Evolutionary conservation across 23 red algal genomes (phyloP), one percentile per base, ranked within the genome.

Genomic region (Gracilaria vermiculophylla): DNA sequence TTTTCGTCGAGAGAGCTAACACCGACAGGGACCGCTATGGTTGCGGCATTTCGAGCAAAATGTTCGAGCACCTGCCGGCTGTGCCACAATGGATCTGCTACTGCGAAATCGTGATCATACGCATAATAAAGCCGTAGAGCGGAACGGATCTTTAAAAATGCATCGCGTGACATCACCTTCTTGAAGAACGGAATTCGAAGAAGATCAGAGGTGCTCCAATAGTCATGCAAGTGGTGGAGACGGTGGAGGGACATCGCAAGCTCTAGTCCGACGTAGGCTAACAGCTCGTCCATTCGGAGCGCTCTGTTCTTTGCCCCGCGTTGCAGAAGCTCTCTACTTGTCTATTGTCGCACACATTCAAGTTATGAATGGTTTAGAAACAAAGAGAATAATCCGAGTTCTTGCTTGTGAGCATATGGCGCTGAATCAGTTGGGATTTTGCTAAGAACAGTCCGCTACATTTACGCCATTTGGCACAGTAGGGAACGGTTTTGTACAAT

Each of bases 1-100:
- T 76, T 76, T n/a, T 76, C 40, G 21, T 76, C 33, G 2, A 49
- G 48, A 25, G 39, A 76, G 20, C 34, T 76, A 4, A 76, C 71
- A 3, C 48, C 48, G 29, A 53, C 2, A 4, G 37, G 71, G 29
- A 76, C 40, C 5, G 37, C 34, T 3, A 76, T 5, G 3, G 71
- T 76, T 29, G 71, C 71, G 5, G 71, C 39, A 20, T 76, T 76
- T 49, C 24, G 21, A 5, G 35, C 35, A 73, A 73, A 73, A 20
- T 73, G 67, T 73, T 73, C 67, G 3, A 73, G 35, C 7, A 73
- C 21, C 35, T 73, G 41, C 7, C 67, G 6, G 13, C 35, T 43
- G 67, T 73, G 67, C 67, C 67, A 73, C 13, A 73, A 20, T 37
- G 41, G 67, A 7, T 73, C 67, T 10, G 36, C 24, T 7, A 47